A percentile compares a stretch with the other conserved stretches of the same genome.
These are phyloP conservation scores for Candida frijolesensis DNA, from an alignment of 1,139 yeast genomes.

Conservation along the genomic window DNA sequence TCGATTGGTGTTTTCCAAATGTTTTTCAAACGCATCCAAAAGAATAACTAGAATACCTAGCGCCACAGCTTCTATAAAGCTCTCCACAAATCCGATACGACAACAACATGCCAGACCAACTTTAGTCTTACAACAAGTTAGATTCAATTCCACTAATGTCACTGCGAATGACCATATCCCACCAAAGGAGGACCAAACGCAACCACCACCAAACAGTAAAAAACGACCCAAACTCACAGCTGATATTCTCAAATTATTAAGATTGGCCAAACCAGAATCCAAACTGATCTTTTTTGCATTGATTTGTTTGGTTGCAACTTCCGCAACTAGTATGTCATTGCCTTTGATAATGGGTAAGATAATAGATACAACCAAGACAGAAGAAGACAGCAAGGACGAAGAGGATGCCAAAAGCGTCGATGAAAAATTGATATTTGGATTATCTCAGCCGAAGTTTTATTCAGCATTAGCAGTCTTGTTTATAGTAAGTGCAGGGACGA, in stretches of 20 bases:
- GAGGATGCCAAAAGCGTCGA: slow-evolving; percentile 19
- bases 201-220: slow-evolving; percentile 2
- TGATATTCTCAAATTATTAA: slow-evolving; percentile 31
- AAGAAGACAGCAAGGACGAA: slow-evolving; percentile 11
- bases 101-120: slow-evolving; percentile 1
- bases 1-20: slow-evolving; percentile 4
- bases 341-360: slow-evolving; percentile 84
- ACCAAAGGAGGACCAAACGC: slow-evolving; percentile 8
- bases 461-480: slow-evolving; percentile 49
- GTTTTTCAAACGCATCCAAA: neutral
- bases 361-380: slow-evolving; percentile 39
- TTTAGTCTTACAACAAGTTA: slow-evolving; percentile 4
- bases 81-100: neutral
- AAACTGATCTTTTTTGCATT: slow-evolving; percentile 51
- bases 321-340: slow-evolving; percentile 58
- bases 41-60: neutral
- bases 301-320: slow-evolving; percentile 57
- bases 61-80: neutral
- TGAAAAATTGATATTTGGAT: slow-evolving; percentile 30
- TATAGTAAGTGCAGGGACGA: slow-evolving; percentile 70
- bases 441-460: slow-evolving; percentile 37
- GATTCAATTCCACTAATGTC: slow-evolving; percentile 7
- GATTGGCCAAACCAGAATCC: slow-evolving; percentile 43
- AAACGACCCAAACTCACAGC: slow-evolving; percentile 12
- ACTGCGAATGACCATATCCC: neutral